Base-by-base conservation (phyloP, 495 filamentous ascomycete species). In the Cudoniella acicularis region DNA sequence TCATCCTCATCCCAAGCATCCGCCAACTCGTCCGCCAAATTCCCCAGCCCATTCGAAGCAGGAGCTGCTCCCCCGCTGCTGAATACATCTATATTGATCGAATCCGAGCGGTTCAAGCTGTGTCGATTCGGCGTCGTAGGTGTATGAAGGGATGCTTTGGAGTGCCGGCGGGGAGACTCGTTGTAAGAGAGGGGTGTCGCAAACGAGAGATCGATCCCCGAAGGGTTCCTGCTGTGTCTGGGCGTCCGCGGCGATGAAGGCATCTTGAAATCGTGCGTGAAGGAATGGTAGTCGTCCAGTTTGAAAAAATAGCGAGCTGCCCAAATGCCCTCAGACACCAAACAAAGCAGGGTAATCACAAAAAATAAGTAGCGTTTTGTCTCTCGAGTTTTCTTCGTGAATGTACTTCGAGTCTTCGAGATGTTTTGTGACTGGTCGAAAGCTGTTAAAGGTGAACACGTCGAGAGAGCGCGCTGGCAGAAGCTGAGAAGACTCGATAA, bases 11-110 rank as follows among this genome's bases (percentile, higher is more conserved):
- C 83, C 61, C 83, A 79, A 10, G 79, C 79, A 61, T 80, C 79
- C 11, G 79, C 76, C 30, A 83, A 17, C 60, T 65, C 48, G 51
- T 96, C 91, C 11, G 92, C 91, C 17, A 97, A 74, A 61, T 88
- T 95, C 30, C 91, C 91, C 18, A 94, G 72, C 0, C 89, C 89
- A 27, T 84, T 85, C 20, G 53, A 55, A 26, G 67, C 43, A 58
- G 54, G 36, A 18, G 11, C 51, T 11, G 43, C 41, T 17, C 64
- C 61, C 16, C 64, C 64, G 60, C 68, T 64, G 67, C 72, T 69
- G 56, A 83, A 77, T 18, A 78, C 73, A 70, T 76, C 81, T 64
- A 79, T 73, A 63, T 74, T 75, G 22, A 72, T 69, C 43, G 71
- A 69, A 54, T 80, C 78, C 23, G 72, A 66, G 42, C 73, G 71